Evolutionary conservation across 805 yeast species (phyloP).

Genomic region (Pichia paraexigua): DNA sequence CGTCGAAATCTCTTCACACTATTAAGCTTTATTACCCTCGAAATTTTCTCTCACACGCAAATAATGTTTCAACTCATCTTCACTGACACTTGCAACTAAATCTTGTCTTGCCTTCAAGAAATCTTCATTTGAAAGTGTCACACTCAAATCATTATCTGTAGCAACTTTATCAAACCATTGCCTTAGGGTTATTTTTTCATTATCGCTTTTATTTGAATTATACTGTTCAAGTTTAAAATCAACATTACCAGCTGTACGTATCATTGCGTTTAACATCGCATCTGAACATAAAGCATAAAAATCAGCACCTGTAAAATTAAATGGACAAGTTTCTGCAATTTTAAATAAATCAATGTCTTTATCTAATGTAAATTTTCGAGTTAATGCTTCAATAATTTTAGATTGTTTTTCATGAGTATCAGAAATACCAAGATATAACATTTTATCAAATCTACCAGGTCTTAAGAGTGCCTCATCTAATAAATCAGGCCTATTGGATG

Average conservation of each 20-base stretch:
- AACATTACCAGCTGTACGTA: conserved; percentile 70
- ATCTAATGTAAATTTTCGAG: conserved; percentile 67
- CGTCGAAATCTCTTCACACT: not conserved
- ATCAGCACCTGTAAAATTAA: conserved; percentile 96
- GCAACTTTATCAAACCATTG: conserved; percentile 91
- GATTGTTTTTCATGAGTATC: conserved; percentile 86
- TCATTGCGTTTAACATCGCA: conserved; percentile 95
- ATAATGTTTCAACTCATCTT: conserved; percentile 80
- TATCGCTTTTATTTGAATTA: conserved; percentile 32
- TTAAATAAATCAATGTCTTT: conserved; percentile 48
- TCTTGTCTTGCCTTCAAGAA: conserved; percentile 68
- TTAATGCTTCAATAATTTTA: conserved; percentile 78
- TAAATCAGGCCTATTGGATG: conserved; percentile 93
- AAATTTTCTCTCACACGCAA: conserved; percentile 69
- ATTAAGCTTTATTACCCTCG: conserved; percentile 49
- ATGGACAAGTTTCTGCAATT: conserved; percentile 69
- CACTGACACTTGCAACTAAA: conserved; percentile 78
- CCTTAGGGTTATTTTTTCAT: conserved; percentile 51
- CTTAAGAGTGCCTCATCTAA: conserved; percentile 89
- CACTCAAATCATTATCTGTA: conserved; percentile 54
- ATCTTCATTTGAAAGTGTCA: conserved; percentile 62
- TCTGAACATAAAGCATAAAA: conserved; percentile 94
- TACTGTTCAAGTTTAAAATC: conserved; percentile 53
- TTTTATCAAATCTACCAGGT: conserved; percentile 93
- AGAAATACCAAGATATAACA: conserved; percentile 87